Evolutionary conservation across 1,284 basidiomycete genomes (phyloP).

Genomic region (Trametes hirsuta): DNA sequence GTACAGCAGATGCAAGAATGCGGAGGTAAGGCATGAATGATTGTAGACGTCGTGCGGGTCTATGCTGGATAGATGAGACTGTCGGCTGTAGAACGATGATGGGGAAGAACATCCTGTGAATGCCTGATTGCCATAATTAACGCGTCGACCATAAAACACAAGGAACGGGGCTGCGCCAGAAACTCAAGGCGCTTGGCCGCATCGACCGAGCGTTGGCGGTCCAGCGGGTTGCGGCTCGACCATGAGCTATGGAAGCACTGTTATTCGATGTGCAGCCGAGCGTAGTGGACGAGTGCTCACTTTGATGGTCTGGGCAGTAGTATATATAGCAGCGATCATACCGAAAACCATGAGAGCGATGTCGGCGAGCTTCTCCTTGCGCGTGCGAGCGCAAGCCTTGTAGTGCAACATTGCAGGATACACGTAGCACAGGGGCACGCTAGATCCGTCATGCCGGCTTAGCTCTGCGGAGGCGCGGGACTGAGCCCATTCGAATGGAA

Average conservation of each 20-base stretch:
- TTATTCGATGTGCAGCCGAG: neutral
- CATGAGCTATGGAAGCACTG: conserved; percentile 39
- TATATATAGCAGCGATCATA: conserved; percentile 80
- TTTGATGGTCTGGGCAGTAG: conserved; percentile 78
- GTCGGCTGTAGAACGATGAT: neutral
- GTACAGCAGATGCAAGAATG: neutral
- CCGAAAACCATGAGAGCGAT: conserved; percentile 86
- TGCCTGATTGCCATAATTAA: too few species aligned
- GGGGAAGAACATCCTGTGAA: neutral
- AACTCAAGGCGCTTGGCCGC: conserved; percentile 69
- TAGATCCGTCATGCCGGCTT: conserved; percentile 32
- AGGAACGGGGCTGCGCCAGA: neutral
- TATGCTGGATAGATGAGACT: neutral
- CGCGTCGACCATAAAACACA: neutral
- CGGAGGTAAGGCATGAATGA: conserved; percentile 39
- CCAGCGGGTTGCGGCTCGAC: conserved; percentile 31
- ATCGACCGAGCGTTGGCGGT: conserved; percentile 34
- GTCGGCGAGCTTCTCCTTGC: conserved; percentile 73
- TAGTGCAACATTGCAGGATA: conserved; percentile 96
- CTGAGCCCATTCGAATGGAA: neutral
- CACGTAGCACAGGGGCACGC: conserved; percentile 92
- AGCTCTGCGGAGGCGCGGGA: neutral
- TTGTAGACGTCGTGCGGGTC: neutral
- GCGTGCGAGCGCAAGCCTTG: conserved; percentile 82
- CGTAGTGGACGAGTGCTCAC: conserved; percentile 42